phyloP scores from a whole-genome alignment of 2,329 filamentous ascomycete genomes.

The Aspergillus fumigatiaffinis region DNA sequence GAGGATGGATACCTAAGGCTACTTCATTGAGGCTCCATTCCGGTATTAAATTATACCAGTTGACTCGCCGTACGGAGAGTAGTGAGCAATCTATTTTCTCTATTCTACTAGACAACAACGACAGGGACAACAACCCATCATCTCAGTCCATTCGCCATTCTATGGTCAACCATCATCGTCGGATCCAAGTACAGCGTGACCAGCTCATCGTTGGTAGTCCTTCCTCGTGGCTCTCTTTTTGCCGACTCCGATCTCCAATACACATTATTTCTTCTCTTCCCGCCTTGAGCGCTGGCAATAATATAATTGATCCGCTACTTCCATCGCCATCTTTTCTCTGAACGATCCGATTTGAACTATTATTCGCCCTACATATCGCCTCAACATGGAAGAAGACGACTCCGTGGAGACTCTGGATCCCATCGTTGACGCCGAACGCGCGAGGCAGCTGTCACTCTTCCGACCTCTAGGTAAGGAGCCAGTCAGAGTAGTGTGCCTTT shows the following conservation, averaged over 20 bases:
- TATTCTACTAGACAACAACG: background rate
- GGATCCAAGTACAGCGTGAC: background rate
- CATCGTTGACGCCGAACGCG: constrained; percentile 36
- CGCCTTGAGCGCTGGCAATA: constrained; percentile 21
- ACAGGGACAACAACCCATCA: background rate
- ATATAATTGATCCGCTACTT: background rate
- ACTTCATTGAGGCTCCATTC: background rate
- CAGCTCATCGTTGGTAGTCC: background rate
- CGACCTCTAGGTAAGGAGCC: constrained; percentile 43
- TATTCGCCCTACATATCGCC: background rate
- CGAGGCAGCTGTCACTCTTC: constrained; percentile 42
- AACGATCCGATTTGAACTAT: constrained; percentile 8
- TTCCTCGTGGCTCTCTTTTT: background rate
- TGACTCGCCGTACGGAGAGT: background rate
- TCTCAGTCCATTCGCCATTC: background rate
- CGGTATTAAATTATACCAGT: background rate
- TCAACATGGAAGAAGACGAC: constrained; percentile 3
- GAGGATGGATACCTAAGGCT: background rate
- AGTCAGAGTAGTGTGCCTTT: constrained; percentile 25
- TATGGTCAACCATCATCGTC: background rate
- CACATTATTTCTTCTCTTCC: constrained; percentile 8
- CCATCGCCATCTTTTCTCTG: constrained; percentile 6
- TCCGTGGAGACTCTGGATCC: constrained; percentile 21
- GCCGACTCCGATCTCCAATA: background rate
- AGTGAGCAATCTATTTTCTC: background rate